A percentile compares a stretch with the other conserved stretches of the same genome.
These are phyloP conservation scores for Zangia roseola DNA, from an alignment of 768 basidiomycete species.

Conservation along the genomic window DNA sequence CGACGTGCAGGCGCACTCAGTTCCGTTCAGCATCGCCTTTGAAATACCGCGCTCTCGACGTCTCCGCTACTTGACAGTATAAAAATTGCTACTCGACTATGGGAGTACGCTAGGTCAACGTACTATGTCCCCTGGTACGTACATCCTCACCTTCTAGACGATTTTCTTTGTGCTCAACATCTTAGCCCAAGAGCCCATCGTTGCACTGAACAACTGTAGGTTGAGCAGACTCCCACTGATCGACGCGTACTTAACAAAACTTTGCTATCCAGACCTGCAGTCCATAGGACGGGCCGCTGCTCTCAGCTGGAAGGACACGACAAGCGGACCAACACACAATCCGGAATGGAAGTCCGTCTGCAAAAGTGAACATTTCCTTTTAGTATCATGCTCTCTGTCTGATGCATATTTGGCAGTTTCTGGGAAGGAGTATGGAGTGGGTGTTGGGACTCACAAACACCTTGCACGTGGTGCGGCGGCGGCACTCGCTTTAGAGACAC, in stretches of 20 bases:
- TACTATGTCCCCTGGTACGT: conserved; percentile 24
- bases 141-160: neutral
- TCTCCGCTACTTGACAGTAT: conserved; percentile 25
- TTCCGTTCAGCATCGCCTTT: conserved; percentile 31
- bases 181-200: conserved; percentile 29
- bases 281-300: conserved; percentile 38
- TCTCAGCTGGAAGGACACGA: conserved; percentile 56
- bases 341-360: conserved; percentile 58
- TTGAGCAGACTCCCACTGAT: neutral
- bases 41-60: conserved; percentile 17
- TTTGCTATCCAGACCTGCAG: conserved; percentile 49
- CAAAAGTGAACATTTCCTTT: conserved; percentile 45
- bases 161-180: conserved; percentile 12
- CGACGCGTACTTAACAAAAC: neutral
- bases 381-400: conserved; percentile 11
- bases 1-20: conserved; percentile 19
- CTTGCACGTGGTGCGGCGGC: conserved; percentile 46
- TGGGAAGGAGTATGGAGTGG: conserved; percentile 47
- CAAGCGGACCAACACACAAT: conserved; percentile 42
- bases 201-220: conserved; percentile 44
- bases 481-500: conserved; percentile 32
- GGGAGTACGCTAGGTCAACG: conserved; percentile 12
- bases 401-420: conserved; percentile 40
- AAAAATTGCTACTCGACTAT: conserved; percentile 23
- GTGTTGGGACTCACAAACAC: conserved; percentile 51